Conservation (phyloP, 1,139 yeast species). For the Saccharomyces hybrid region DNA sequence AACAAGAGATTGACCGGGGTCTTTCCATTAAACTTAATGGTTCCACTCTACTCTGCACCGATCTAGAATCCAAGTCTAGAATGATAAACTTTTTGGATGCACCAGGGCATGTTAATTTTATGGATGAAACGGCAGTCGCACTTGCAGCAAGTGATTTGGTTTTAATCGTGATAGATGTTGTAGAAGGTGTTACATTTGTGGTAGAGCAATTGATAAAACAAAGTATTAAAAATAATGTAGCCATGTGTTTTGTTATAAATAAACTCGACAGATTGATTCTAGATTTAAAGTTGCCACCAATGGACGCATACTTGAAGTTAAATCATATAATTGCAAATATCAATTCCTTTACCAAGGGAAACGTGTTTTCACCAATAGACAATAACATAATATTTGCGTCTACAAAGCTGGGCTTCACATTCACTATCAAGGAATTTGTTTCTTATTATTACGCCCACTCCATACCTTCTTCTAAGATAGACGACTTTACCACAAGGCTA, state of each 20-base stretch:
- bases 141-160: slow-evolving; percentile 58
- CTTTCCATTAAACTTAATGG: slow-evolving; percentile 59
- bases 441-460: slow-evolving; percentile 38
- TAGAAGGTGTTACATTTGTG: slow-evolving; percentile 61
- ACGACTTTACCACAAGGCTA: slow-evolving; percentile 44
- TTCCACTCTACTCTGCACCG: slow-evolving; percentile 54
- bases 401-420: slow-evolving; percentile 50
- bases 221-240: slow-evolving; percentile 31
- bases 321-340: slow-evolving; percentile 55
- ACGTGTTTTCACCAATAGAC: slow-evolving; percentile 48
- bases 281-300: slow-evolving; percentile 68
- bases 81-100: slow-evolving; percentile 66
- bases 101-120: slow-evolving; percentile 86
- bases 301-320: slow-evolving; percentile 66
- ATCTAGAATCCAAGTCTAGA: slow-evolving; percentile 47
- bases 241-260: slow-evolving; percentile 60
- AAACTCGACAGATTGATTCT: slow-evolving; percentile 76
- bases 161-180: slow-evolving; percentile 68
- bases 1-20: slow-evolving; percentile 64
- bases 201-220: slow-evolving; percentile 23
- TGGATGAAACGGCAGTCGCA: slow-evolving; percentile 62
- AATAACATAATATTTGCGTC: slow-evolving; percentile 75
- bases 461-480: slow-evolving; percentile 32
- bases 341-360: slow-evolving; percentile 41
- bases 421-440: slow-evolving; percentile 62